Evolutionary conservation across 179 eudicot species (phyloP).

Genomic region (Pouteria campechiana): DNA sequence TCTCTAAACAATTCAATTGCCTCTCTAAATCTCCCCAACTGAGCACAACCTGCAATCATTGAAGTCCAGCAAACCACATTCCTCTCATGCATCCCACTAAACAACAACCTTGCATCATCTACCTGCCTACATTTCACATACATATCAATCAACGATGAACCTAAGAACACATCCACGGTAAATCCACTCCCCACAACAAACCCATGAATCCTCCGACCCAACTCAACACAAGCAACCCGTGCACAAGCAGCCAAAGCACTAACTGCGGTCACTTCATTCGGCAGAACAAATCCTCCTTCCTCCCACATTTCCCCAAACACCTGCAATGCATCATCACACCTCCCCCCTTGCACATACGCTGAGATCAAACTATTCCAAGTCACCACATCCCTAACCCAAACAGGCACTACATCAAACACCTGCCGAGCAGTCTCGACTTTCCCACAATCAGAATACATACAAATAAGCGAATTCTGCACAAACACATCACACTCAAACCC

Average conservation of each 20-base stretch:
- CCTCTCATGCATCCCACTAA: no score
- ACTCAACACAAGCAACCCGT: background rate
- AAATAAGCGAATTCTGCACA: conserved; percentile 39
- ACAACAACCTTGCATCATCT: background rate
- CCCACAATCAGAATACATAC: conserved; percentile 37
- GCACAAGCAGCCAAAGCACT: no score
- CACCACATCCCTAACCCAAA: conserved; percentile 40
- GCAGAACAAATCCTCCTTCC: no score
- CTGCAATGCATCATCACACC: no score
- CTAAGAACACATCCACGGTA: conserved; percentile 1
- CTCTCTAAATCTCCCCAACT: no score
- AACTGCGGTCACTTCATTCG: no score
- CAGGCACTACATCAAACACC: conserved; percentile 56
- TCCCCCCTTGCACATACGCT: no score
- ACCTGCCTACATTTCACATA: conserved; percentile 2
- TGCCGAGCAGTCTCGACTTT: conserved; percentile 24
- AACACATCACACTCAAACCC: conserved; percentile 38
- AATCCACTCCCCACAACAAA: background rate
- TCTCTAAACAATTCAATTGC: no score
- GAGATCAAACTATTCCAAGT: no score
- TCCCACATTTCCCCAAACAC: no score
- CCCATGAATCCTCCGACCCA: background rate
- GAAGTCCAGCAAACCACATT: no score
- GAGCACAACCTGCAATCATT: no score
- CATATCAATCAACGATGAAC: conserved; percentile 6